These are phyloP conservation scores for Fraxinus sp. DNA, from an alignment of 305 asterid genomes.

Conservation along the genomic window DNA sequence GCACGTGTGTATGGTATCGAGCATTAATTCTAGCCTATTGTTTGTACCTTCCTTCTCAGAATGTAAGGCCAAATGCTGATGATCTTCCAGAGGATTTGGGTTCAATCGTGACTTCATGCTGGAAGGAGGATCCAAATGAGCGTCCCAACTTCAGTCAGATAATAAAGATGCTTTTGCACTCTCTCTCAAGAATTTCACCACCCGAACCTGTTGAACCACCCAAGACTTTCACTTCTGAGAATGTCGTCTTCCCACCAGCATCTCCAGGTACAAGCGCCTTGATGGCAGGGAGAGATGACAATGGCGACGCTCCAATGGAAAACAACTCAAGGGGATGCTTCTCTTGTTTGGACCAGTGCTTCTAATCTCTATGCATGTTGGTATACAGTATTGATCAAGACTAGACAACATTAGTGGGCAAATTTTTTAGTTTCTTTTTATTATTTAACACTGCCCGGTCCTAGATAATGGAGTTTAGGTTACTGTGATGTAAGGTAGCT, in stretches of 20 bases:
- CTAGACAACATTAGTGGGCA: conserved; percentile 16
- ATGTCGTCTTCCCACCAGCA: conserved; percentile 71
- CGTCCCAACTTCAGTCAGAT: conserved; percentile 93
- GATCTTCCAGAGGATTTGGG: conserved; percentile 80
- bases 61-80: conserved; percentile 79
- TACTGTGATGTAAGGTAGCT: conserved; percentile 62
- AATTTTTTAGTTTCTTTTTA: not conserved
- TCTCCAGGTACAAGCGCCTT: conserved; percentile 92
- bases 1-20: not conserved
- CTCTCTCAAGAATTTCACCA: conserved; percentile 64
- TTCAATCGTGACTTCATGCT: conserved; percentile 80
- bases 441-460: not conserved
- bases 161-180: conserved; percentile 88
- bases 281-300: conserved; percentile 65
- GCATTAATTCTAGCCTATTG: not conserved
- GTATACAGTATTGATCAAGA: not conserved
- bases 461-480: conserved; percentile 46
- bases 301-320: conserved; percentile 46
- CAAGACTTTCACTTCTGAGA: conserved; percentile 55
- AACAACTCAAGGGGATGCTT: conserved; percentile 51
- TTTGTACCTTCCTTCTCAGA: conserved; percentile 41
- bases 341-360: conserved; percentile 67
- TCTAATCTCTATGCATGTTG: conserved; percentile 25
- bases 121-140: conserved; percentile 83
- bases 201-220: conserved; percentile 61